Evolutionary conservation across 2,329 filamentous ascomycete genomes (phyloP), one percentile per base, ranked within the genome.

Genomic region (Xylariaceae sp.): DNA sequence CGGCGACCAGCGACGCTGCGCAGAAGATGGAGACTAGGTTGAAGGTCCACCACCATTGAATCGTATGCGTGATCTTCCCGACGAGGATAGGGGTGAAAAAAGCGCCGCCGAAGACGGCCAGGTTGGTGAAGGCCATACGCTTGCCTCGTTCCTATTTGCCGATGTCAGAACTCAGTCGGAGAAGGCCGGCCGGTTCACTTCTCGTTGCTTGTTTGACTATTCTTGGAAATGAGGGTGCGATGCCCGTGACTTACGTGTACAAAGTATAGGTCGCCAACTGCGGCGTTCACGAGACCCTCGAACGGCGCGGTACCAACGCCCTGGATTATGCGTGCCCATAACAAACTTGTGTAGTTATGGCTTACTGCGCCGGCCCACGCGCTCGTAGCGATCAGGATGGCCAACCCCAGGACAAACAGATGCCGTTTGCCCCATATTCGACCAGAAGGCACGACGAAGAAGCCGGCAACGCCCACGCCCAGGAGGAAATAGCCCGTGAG

Each of bases 371-470:
- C 89, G 21, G 83, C 91, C 92, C 92, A 96, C 6, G 80, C 82
- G 61, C 85, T 88, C 53, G 86, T 87, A 41, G 80, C 75, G 40
- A 95, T 80, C 63, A 95, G 78, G 54, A 95, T 78, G 45, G 88
- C 60, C 43, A 86, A 85, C 7, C 90, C 91, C 2, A 95, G 63
- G 22, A 96, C 72, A 69, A 95, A 96, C 15, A 91, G 74, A 74
- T 96, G 92, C 39, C 92, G 81, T 72, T 96, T 96, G 37, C 92
- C 92, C 88, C 89, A 96, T 59, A 96, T 86, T 53, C 92, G 83
- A 18, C 89, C 90, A 0, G 87, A 89, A 0, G 92, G 89, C 2
- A 96, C 91, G 71, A 92, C 92, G 60, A 96, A 78, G 69, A 94
- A 83, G 47, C 89, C 91, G 1, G 87, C 87, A 13, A 90, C 75